Evolutionary conservation across 2,329 filamentous ascomycete species (phyloP).

Genomic region (Raffaelea ambrosiae): DNA sequence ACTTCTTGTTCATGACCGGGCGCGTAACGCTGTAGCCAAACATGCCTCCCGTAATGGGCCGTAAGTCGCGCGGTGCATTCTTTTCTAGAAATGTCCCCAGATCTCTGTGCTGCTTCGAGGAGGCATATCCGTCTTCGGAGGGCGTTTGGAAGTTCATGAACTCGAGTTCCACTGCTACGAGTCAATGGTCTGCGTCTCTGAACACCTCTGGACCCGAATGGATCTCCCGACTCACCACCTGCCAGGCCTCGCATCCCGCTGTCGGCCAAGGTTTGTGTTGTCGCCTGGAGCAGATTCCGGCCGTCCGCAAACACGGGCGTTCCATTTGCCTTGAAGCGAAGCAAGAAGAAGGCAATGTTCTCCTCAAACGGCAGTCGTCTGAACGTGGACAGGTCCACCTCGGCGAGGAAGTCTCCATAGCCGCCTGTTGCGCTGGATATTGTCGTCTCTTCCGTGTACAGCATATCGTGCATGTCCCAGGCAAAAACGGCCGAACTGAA

Average conservation of each 20-base stretch:
- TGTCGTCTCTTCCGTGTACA: conserved; percentile 75
- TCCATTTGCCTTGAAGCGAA: conserved; percentile 76
- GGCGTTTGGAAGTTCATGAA: conserved; percentile 85
- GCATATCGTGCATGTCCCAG: conserved; percentile 94
- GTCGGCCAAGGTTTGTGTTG: conserved; percentile 56
- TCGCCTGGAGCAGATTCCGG: conserved; percentile 61
- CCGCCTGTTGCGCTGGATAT: conserved; percentile 87
- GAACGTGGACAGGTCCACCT: conserved; percentile 68
- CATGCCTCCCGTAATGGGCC: conserved; percentile 82
- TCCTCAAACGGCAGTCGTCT: conserved; percentile 85
- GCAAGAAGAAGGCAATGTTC: conserved; percentile 73
- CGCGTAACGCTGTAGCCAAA: conserved; percentile 86
- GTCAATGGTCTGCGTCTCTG: conserved; percentile 3
- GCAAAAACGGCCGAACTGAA: conserved; percentile 92
- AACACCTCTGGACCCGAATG: not conserved
- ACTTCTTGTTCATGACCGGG: conserved; percentile 81
- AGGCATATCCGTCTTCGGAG: conserved; percentile 31
- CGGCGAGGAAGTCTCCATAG: conserved; percentile 74
- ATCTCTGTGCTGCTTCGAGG: conserved; percentile 43
- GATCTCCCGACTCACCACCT: conserved; percentile 49
- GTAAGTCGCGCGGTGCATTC: conserved; percentile 63
- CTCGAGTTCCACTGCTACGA: conserved; percentile 69
- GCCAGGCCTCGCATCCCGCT: conserved; percentile 74
- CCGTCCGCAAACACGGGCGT: conserved; percentile 68
- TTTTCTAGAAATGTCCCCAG: conserved; percentile 65